Conservation (phyloP, 2,329 filamentous ascomycete species). For the Malbranchea cinnamomea region DNA sequence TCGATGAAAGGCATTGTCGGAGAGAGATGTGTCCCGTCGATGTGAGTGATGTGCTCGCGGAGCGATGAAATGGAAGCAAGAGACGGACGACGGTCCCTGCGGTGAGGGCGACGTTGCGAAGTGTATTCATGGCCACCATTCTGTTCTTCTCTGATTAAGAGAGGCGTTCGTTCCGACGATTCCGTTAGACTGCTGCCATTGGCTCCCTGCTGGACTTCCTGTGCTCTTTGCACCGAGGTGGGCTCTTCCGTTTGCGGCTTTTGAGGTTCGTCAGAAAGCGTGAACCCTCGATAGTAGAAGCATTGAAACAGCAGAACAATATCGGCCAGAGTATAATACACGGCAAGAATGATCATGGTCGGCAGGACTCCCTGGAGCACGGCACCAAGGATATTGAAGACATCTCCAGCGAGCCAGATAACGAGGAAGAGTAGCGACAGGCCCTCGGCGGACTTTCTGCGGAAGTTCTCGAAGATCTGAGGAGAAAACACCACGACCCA, state of each 20-base stretch:
- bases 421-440: constrained; percentile 84
- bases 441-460: constrained; percentile 68
- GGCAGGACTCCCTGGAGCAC: constrained; percentile 81
- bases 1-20: constrained; percentile 51
- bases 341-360: constrained; percentile 88
- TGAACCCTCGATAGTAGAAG: constrained; percentile 88
- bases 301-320: constrained; percentile 77
- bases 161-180: constrained; percentile 12
- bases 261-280: constrained; percentile 15
- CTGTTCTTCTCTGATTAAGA: constrained; percentile 8
- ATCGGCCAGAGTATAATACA: constrained; percentile 88
- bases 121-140: neutral
- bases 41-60: constrained; percentile 35
- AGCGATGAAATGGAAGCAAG: constrained; percentile 20
- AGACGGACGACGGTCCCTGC: constrained; percentile 6
- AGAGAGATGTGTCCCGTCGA: constrained; percentile 56
- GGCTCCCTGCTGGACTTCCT: constrained; percentile 2
- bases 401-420: constrained; percentile 83
- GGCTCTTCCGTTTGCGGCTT: neutral
- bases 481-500: constrained; percentile 98
- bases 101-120: constrained; percentile 7
- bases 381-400: constrained; percentile 92
- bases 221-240: neutral
- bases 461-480: constrained; percentile 92
- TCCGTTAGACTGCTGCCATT: neutral